Base-by-base conservation (phyloP, 2,329 filamentous ascomycete genomes). In the Alternaria brassicicola region DNA sequence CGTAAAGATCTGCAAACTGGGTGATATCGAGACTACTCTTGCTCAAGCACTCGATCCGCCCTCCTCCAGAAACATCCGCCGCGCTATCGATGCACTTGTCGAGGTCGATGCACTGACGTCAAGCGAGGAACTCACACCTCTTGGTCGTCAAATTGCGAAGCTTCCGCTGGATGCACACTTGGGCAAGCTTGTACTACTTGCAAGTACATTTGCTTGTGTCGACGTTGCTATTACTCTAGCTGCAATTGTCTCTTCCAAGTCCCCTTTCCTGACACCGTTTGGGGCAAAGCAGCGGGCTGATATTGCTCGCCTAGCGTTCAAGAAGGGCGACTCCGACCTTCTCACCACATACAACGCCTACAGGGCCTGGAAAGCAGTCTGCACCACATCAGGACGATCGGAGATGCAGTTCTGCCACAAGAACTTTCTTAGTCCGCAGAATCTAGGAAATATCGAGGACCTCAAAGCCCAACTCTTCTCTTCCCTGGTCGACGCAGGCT, bases 1-100 rank as follows among this genome's bases (percentile, higher is more conserved):
- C 8, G 93, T 98, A 65, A 99, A 99, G 79, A 97, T 97, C 43
- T 99, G 94, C 82, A 96, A 96, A 72, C 86, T 99, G 41, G 95
- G 95, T 10, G 89, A 92, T 38, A 96, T 98, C 52, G 94, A 98
- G 74, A 87, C 94, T 67, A 97, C 93, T 0, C 83, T 99, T 9
- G 86, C 90, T 21, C 88, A 93, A 76, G 95, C 95, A 3, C 83
- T 99, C 15, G 95, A 99, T 73, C 90, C 94, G 0, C 95, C 95
- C 0, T 93, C 90, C 0, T 84, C 90, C 0, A 96, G 94, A 79
- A 99, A 98, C 67, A 96, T 99, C 46, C 89, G 92, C 23, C 88
- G 94, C 33, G 94, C 95, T 1, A 90, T 99, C 53, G 94, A 98
- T 75, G 92, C 94, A 3, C 85, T 99, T 5, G 87, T 98, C 41